Base-by-base conservation (phyloP, 1,284 basidiomycete species). In the Ustilago curta region DNA sequence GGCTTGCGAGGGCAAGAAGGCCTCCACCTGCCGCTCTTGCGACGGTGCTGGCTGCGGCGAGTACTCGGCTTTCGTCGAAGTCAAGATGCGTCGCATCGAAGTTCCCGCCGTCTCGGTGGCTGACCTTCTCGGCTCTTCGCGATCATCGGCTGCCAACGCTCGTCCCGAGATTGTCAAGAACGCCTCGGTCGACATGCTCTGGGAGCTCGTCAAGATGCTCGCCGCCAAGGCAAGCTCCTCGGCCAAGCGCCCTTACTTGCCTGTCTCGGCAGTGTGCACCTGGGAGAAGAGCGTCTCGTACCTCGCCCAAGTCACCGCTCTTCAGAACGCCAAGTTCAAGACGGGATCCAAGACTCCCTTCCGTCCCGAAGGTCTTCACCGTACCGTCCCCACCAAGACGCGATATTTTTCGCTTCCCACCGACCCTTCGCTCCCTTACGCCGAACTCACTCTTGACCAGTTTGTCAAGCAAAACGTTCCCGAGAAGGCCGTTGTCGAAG, bases 61-160 rank as follows among this genome's bases (percentile, higher is more conserved):
- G 25, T 76, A 74, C 59, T 66, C 59, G n/a, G 67, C 60, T 23
- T 70, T 77, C 25, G 64, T 79, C 58, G 67, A 77, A 61, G 70
- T 79, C 71, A 71, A 72, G 65, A 72, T 79, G 50, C 62, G 72
- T 25, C 56, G 67, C 40, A 69, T 79, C 53, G 72, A 78, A 49
- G 72, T 79, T 9, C 75, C 77, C 21, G 68, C 77, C 31, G 67
- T 79, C 37, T 69, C 76, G 40, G 71, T 75, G 43, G 70, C 72
- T n/a, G 64, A 72, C 32, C 59, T 72, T 8, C 55, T 72, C 12
- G 69, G 54, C 16, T 63, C 47, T 32, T 61, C 58, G 39, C 69
- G 32, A 14, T 37, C 44, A 18, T 50, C 58, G 5, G 62, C 70
- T 12, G 51, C 45, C 45, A 48, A 44, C 9, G 71, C 63, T 48